Percentiles rank a stretch among this genome's conserved stretches.
Evolutionary conservation across 371 early-diverging fungal genomes (phyloP).

Genomic region (Chytridium lagenaria): DNA sequence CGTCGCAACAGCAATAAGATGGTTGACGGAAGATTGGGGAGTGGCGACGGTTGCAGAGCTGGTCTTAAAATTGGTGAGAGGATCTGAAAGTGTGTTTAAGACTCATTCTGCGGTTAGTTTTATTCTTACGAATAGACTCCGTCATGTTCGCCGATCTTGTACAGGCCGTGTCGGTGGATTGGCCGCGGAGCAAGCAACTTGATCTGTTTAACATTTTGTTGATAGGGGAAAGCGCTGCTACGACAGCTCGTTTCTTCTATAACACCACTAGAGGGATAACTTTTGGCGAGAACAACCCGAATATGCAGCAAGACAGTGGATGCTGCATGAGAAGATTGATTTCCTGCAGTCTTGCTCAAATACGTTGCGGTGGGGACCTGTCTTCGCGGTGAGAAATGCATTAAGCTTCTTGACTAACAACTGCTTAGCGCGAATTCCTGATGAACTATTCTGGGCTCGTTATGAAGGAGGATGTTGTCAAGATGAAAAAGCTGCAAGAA

Average conservation of each 20-base stretch:
- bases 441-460: neutral
- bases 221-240: constrained; percentile 30
- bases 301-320: neutral
- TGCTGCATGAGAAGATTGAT: constrained; percentile 6
- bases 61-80: constrained; percentile 34
- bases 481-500: neutral
- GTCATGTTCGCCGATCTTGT: constrained; percentile 23
- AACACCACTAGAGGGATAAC: constrained; percentile 20
- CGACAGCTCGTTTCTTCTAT: constrained; percentile 22
- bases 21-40: constrained; percentile 39
- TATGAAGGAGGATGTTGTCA: neutral
- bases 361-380: neutral
- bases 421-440: neutral
- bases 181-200: constrained; percentile 7
- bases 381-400: neutral
- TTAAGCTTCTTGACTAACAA: no score
- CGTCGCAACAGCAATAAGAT: constrained; percentile 28
- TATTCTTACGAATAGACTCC: constrained; percentile 22
- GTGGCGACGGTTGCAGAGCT: constrained; percentile 37
- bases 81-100: neutral
- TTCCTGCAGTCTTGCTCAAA: neutral
- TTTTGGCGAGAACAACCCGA: neutral
- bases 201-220: constrained; percentile 32
- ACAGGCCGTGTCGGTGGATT: constrained; percentile 17
- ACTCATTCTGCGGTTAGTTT: constrained; percentile 1